Evolutionary conservation across 1,139 yeast genomes (phyloP), one percentile per base, ranked within the genome.

Genomic region (Hanseniaspora sp.): DNA sequence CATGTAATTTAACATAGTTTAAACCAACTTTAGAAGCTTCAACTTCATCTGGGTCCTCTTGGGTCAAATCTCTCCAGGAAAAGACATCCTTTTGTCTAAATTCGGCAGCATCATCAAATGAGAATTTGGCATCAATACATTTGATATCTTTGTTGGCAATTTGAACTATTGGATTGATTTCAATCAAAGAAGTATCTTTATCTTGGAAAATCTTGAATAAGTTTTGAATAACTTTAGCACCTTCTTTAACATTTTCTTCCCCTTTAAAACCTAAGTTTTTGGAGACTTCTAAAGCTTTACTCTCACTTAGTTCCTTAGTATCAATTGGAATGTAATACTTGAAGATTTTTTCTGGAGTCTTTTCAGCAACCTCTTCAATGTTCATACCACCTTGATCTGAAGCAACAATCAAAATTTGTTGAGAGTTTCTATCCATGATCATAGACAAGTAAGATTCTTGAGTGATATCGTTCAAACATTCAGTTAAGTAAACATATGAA

Each of bases 311-410:
- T 67, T 96, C 96, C 56, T 72, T 72, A 11, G 46, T 41, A 61
- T 82, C 79, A 65, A 87, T 77, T 15, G 62, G 61, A 57, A 92
- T 81, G 62, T 85, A 77, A 79, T 83, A 87, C 61, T 94, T 82
- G 75, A 87, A 84, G 75, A 92, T 94, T 63, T 96, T 95, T 58
- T 79, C 80, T 56, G 99, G 99, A 72, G 80, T 84, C 64, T 78
- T 82, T 63, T 84, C 84, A 58, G 98, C 99, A 62, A 94, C 97
- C 70, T 95, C 95, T 77, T 92, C 99, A 67, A 92, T 94, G 74
- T 92, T 96, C 95, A 94, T 90, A 77, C 99, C 99, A 76, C 99
- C 99, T 75, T 92, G 95, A 62, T 95, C 76, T 40, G 96, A 87
- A 49, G 96, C 96, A 62, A 92, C 96, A 68, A 92, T 86, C 74